Conservation (phyloP, 495 filamentous ascomycete species). For the Talaromyces thailandensis region DNA sequence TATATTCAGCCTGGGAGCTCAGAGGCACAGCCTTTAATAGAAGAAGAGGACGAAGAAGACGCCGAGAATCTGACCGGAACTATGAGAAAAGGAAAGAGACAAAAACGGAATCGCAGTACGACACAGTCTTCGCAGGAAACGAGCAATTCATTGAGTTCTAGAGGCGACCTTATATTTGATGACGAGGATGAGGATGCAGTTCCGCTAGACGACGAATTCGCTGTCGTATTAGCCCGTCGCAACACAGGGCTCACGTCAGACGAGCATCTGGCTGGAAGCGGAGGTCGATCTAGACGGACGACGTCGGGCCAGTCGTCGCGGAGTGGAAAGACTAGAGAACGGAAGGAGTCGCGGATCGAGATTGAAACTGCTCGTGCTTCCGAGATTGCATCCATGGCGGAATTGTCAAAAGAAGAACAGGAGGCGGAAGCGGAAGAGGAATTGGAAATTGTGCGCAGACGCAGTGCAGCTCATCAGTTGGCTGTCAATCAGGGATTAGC, state of each 20-base stretch:
- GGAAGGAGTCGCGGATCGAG: slow-evolving; percentile 16
- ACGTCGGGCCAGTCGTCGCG: slow-evolving; percentile 35
- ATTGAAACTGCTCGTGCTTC: slow-evolving; percentile 17
- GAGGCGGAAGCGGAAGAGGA: slow-evolving; percentile 59
- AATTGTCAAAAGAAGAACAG: slow-evolving; percentile 72
- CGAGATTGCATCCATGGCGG: slow-evolving; percentile 50
- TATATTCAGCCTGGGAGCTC: not conserved
- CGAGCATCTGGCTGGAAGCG: slow-evolving; percentile 63
- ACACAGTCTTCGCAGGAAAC: slow-evolving; percentile 78
- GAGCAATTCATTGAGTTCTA: slow-evolving; percentile 81
- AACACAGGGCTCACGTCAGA: slow-evolving; percentile 52
- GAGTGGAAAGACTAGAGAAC: slow-evolving; percentile 9
- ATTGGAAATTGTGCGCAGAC: slow-evolving; percentile 55
- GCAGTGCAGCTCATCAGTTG: slow-evolving; percentile 61
- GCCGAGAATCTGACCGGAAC: slow-evolving; percentile 11
- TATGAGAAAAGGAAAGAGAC: slow-evolving; percentile 15
- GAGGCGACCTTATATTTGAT: slow-evolving; percentile 88
- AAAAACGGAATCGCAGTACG: slow-evolving; percentile 61
- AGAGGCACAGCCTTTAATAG: slow-evolving; percentile 68
- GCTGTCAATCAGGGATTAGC: slow-evolving; percentile 61
- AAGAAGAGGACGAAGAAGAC: slow-evolving; percentile 49
- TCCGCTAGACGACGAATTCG: slow-evolving; percentile 88
- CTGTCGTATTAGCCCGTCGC: slow-evolving; percentile 62
- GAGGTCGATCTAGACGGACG: slow-evolving; percentile 52
- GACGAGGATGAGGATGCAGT: slow-evolving; percentile 91